phyloP scores from a whole-genome alignment of 768 basidiomycete species.

The Brasilioporus rufonigricans region DNA sequence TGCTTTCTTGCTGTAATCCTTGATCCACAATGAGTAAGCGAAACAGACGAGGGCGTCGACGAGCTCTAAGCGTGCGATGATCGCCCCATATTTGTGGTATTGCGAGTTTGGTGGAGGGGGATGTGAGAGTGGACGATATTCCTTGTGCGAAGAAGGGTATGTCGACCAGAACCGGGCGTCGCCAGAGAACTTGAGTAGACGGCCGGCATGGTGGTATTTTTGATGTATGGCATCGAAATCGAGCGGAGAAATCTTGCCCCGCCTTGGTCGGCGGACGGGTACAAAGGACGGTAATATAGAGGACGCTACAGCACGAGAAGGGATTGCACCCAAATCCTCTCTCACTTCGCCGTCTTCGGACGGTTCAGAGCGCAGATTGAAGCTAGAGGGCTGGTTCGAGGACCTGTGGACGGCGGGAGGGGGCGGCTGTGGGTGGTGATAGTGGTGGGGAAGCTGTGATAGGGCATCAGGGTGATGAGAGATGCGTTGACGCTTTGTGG shows the following conservation, averaged over 20 bases:
- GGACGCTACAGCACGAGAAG: slow-evolving; percentile 26
- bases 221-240: slow-evolving; percentile 64
- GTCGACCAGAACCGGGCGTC: slow-evolving; percentile 78
- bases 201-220: slow-evolving; percentile 66
- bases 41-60: slow-evolving; percentile 82
- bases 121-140: slow-evolving; percentile 58
- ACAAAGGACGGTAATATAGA: slow-evolving; percentile 38
- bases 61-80: slow-evolving; percentile 77
- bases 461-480: slow-evolving; percentile 21
- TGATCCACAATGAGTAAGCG: slow-evolving; percentile 80
- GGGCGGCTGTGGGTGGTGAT: slow-evolving; percentile 26
- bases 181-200: slow-evolving; percentile 80
- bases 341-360: slow-evolving; percentile 47
- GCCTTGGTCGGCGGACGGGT: slow-evolving; percentile 66
- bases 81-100: slow-evolving; percentile 72
- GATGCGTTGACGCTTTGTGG: slow-evolving; percentile 34
- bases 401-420: slow-evolving; percentile 18
- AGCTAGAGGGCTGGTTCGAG: slow-evolving; percentile 22
- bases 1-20: slow-evolving; percentile 54
- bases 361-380: slow-evolving; percentile 38
- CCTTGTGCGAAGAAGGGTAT: slow-evolving; percentile 60
- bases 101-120: slow-evolving; percentile 65
- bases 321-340: slow-evolving; percentile 34
- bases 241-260: slow-evolving; percentile 46
- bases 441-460: slow-evolving; percentile 30